A percentile compares a stretch with the other conserved stretches of the same genome.
phyloP scores from a whole-genome alignment of 768 basidiomycete species.

The Tulasnella calospora region DNA sequence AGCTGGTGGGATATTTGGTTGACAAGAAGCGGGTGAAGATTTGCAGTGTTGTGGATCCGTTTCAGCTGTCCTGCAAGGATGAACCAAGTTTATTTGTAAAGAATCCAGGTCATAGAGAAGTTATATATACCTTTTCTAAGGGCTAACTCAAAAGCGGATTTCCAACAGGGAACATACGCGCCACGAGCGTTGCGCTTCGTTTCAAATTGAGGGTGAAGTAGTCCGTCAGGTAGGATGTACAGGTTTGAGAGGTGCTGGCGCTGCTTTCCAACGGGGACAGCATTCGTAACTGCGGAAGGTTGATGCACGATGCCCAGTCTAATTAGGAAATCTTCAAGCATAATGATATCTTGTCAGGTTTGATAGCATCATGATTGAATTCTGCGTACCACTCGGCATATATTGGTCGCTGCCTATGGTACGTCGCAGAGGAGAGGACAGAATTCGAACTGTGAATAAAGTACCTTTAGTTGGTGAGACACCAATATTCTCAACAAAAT shows the following conservation, averaged over 20 bases:
- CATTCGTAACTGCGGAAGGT: background rate
- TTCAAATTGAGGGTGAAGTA: constrained; percentile 61
- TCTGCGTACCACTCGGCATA: constrained; percentile 53
- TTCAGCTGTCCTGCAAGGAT: constrained; percentile 15
- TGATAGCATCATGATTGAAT: background rate
- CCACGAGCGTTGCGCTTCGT: constrained; percentile 45
- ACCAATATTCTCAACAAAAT: background rate
- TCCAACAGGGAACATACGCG: constrained; percentile 58
- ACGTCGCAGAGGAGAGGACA: constrained; percentile 56
- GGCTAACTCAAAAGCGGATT: constrained; percentile 42
- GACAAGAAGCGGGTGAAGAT: constrained; percentile 44
- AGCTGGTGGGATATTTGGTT: constrained; percentile 61
- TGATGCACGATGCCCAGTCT: constrained; percentile 43
- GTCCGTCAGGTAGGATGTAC: constrained; percentile 50
- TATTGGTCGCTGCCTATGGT: constrained; percentile 49
- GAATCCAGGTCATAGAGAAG: background rate
- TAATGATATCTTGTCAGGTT: background rate
- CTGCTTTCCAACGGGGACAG: background rate
- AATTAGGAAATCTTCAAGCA: constrained; percentile 57
- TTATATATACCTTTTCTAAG: constrained; percentile 38
- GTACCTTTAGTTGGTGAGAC: background rate
- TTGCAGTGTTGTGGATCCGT: constrained; percentile 34
- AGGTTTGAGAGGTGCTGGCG: constrained; percentile 29
- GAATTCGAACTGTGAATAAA: constrained; percentile 56
- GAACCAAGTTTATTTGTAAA: background rate